Evolutionary conservation across 2,329 filamentous ascomycete species (phyloP), one percentile per base, ranked within the genome.

Genomic region (Colletotrichum aenigma): DNA sequence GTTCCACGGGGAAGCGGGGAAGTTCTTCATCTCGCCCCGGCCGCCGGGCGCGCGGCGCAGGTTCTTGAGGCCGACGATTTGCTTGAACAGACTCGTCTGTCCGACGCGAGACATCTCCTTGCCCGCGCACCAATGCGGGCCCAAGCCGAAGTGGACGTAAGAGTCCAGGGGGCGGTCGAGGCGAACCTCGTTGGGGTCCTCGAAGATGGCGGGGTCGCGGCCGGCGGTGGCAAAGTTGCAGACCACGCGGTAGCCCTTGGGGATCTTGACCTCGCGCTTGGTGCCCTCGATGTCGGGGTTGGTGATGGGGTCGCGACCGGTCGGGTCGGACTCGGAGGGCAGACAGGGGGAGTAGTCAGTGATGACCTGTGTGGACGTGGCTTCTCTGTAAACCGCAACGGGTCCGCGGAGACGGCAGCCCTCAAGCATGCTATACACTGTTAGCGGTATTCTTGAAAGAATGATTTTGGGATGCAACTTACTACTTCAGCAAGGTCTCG

Each of bases 371-470:
- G 82, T 74, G 24, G 80, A 79, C 60, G 84, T 82, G 21, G 88
- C 85, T 77, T 87, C 83, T 58, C 90, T 87, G 79, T 88, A 88
- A 15, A 87, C 84, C 26, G 89, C 88, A 60, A 89, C 88, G 18
- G 87, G 88, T 56, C 87, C 88, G 70, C 88, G 88, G 70, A 92
- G 84, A 71, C 90, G 88, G 77, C 89, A 87, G 43, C 87, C 89
- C 82, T 90, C 91, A 79, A 88, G 84, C 71, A 87, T 86, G 81
- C 91, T 91, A 12, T 15, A 1, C 24, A 8, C 4, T 26, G 56
- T 75, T 34, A 78, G 66, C 48, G 38, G 52, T 34, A 4, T 34
- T 21, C 43, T 15, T 32, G 58, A 12, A 67, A 26, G 16, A 9
- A 9, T 21, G 21, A 15, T 4, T 18, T 1, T 5, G 10, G 13